Percentiles rank a stretch among this genome's conserved stretches.
phyloP scores from a whole-genome alignment of 2,329 filamentous ascomycete genomes.

The Epichloe elymi region DNA sequence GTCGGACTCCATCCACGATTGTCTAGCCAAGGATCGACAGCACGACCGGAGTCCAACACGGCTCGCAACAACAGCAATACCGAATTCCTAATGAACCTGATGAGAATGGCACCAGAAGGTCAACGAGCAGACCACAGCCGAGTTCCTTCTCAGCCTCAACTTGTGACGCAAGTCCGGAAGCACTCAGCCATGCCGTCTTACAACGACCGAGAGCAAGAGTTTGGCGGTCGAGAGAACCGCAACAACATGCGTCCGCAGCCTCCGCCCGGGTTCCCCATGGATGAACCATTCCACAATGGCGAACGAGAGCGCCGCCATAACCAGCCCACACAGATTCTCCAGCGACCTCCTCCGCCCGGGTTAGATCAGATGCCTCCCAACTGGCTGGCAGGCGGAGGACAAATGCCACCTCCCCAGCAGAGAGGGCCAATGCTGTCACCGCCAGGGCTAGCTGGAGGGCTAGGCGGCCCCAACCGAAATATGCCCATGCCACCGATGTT shows the following conservation, averaged over 20 bases:
- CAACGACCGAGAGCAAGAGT: slow-evolving; percentile 37
- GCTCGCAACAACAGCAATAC: slow-evolving; percentile 49
- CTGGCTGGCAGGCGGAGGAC: slow-evolving; percentile 35
- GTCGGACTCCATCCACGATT: slow-evolving; percentile 44
- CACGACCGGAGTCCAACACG: slow-evolving; percentile 29
- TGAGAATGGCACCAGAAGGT: slow-evolving; percentile 43
- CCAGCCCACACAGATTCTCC: slow-evolving; percentile 50
- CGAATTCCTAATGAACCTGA: slow-evolving; percentile 77
- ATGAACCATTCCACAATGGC: slow-evolving; percentile 37
- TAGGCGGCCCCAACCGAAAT: slow-evolving; percentile 20
- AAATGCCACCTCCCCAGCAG: slow-evolving; percentile 28
- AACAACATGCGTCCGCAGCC: slow-evolving; percentile 28
- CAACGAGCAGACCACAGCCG: slow-evolving; percentile 36
- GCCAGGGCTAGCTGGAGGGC: slow-evolving; percentile 35
- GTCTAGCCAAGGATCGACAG: slow-evolving; percentile 34
- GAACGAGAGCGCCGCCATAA: slow-evolving; percentile 35
- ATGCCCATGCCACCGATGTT: slow-evolving; percentile 46
- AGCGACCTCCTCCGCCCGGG: slow-evolving; percentile 48
- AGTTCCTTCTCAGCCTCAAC: slow-evolving; percentile 7
- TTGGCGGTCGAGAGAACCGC: slow-evolving; percentile 19
- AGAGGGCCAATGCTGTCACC: slow-evolving; percentile 45
- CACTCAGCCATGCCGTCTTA: slow-evolving; percentile 34
- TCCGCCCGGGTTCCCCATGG: slow-evolving; percentile 37
- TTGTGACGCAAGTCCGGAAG: slow-evolving; percentile 8
- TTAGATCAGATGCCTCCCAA: slow-evolving; percentile 46